A percentile compares a stretch with the other conserved stretches of the same genome.
Evolutionary conservation across 805 yeast genomes (phyloP).

Genomic region (Teunomyces gatunensis): DNA sequence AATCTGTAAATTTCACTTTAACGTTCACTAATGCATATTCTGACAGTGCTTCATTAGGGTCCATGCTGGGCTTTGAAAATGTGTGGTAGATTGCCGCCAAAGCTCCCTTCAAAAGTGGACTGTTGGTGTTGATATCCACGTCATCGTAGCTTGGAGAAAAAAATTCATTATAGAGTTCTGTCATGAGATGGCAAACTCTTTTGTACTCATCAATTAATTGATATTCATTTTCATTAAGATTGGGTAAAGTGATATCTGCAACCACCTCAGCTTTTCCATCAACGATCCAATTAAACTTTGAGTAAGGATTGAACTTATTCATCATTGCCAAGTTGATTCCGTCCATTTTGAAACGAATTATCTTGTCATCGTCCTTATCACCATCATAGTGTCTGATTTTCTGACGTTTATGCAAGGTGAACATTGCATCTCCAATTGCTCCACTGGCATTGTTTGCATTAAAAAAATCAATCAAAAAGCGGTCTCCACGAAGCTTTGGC

Average conservation of each 20-base stretch:
- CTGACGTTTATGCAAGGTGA: conserved; percentile 75
- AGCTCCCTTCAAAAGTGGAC: conserved; percentile 36
- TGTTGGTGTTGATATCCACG: conserved; percentile 9
- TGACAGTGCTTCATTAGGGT: conserved; percentile 11
- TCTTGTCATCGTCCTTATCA: conserved; percentile 23
- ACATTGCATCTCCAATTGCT: conserved; percentile 69
- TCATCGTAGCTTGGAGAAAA: conserved; percentile 7
- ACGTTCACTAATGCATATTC: conserved; percentile 67
- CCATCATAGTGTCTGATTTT: conserved; percentile 45
- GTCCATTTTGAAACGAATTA: conserved; percentile 39
- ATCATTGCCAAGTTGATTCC: conserved; percentile 39
- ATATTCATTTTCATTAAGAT: conserved; percentile 24
- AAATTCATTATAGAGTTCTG: conserved; percentile 27
- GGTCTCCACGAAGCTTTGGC: conserved; percentile 55
- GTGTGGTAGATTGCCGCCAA: conserved; percentile 42
- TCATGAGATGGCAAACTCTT: conserved; percentile 24
- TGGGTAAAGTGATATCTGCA: conserved; percentile 73
- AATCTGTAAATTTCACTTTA: conserved; percentile 60
- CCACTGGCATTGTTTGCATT: conserved; percentile 72
- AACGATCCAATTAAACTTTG: conserved; percentile 67
- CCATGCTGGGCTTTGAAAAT: conserved; percentile 21
- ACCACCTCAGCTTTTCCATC: conserved; percentile 68
- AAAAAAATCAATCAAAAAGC: conserved; percentile 63
- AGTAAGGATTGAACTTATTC: conserved; percentile 25
- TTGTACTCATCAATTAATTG: conserved; percentile 16